phyloP scores from a whole-genome alignment of 495 filamentous ascomycete genomes.

The Melanomma pulvis-pyrius region DNA sequence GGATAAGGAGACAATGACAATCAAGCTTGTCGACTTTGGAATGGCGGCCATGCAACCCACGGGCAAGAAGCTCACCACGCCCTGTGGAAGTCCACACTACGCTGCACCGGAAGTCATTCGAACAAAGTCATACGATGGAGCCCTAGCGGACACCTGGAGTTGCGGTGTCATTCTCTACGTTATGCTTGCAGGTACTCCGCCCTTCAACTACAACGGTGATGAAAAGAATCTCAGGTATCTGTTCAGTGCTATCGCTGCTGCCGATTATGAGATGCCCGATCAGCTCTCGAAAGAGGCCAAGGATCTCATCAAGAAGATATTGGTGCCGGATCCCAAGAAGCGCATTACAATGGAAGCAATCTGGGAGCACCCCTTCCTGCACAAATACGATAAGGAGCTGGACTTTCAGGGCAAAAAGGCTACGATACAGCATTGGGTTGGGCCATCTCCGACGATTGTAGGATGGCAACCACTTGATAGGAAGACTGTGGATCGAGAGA shows the following conservation, averaged over 20 bases:
- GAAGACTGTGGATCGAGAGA: constrained; percentile 72
- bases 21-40: constrained; percentile 96
- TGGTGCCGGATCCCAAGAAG: constrained; percentile 70
- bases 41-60: constrained; percentile 92
- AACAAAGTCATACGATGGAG: constrained; percentile 73
- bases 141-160: constrained; percentile 89
- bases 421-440: constrained; percentile 55
- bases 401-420: constrained; percentile 43
- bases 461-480: constrained; percentile 57
- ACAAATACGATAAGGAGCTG: constrained; percentile 65
- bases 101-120: constrained; percentile 88
- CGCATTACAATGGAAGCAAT: constrained; percentile 78
- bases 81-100: constrained; percentile 96
- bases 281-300: constrained; percentile 70
- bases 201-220: constrained; percentile 64
- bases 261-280: constrained; percentile 70
- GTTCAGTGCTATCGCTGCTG: constrained; percentile 67
- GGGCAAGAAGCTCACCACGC: constrained; percentile 74
- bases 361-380: constrained; percentile 80
- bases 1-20: constrained; percentile 60
- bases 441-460: constrained; percentile 54
- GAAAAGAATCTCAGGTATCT: constrained; percentile 61
- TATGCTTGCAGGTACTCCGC: constrained; percentile 74
- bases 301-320: constrained; percentile 74
- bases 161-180: constrained; percentile 89